Evolutionary conservation across 768 basidiomycete genomes (phyloP), one percentile per base, ranked within the genome.

Genomic region (Termitomyces bulborhizus): DNA sequence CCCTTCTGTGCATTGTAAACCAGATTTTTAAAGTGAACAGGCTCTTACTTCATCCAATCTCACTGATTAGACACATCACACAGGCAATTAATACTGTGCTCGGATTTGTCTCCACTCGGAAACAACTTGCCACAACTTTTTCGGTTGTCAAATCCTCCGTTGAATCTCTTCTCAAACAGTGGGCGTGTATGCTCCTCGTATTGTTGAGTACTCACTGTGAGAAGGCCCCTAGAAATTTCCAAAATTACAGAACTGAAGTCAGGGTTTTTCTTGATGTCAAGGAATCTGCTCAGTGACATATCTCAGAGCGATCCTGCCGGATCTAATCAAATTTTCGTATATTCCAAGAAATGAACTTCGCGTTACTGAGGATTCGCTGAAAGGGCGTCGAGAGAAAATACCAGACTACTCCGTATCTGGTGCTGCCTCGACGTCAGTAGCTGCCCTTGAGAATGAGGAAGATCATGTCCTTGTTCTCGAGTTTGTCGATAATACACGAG

Each of bases 71-170:
- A 37, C 31, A 3, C 47, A 11, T 31, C 8, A 16, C 55, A 95
- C 54, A 95, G 90, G 90, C 92, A 9, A 72, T 95, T 46, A 95
- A 94, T 62, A 91, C 92, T 13, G 90, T 96, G 4, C 78, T 94
- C 40, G 92, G 88, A 0, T 96, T 96, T 63, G 79, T 92, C 39
- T 88, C 90, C 2, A 85, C 90, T 0, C 78, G 90, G 57, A 88
- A 90, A 60, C 82, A 89, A 59, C 68, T 95, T 34, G 88, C 90
- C 6, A 85, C 82, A 6, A 93, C 90, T 0, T 95, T 93, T 63
- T 75, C 83, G 6, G 79, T 83, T 3, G 76, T 94, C 26, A 79
- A 86, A 42, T 76, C 80, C 13, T 90, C 90, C n/a, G 90, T 92
- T 0, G 92, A 95, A 71, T 75, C 79, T 46, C 74, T 94, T 7